Evolutionary conservation across 2,329 filamentous ascomycete genomes (phyloP).

Genomic region (Myriosclerotinia curreyana): DNA sequence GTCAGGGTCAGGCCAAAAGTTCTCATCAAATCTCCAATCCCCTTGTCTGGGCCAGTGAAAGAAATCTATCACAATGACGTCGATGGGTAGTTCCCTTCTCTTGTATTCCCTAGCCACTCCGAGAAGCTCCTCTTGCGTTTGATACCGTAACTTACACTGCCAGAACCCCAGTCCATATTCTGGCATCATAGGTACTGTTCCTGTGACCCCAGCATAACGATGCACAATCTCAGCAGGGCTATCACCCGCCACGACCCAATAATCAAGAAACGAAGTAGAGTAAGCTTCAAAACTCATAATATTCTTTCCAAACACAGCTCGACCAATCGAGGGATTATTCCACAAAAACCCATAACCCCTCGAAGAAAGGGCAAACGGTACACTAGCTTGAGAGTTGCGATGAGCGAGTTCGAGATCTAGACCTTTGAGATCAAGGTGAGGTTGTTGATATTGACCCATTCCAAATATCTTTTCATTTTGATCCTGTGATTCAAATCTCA

Average conservation of each 20-base stretch:
- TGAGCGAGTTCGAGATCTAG: conserved; percentile 62
- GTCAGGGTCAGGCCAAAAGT: conserved; percentile 62
- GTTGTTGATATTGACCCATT: conserved; percentile 68
- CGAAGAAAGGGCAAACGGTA: conserved; percentile 60
- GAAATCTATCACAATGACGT: conserved; percentile 65
- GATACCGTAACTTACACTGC: conserved; percentile 66
- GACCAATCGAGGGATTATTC: conserved; percentile 63
- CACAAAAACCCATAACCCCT: conserved; percentile 62
- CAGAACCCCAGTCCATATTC: conserved; percentile 67
- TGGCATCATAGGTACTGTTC: conserved; percentile 63
- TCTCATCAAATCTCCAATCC: conserved; percentile 64
- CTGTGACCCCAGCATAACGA: conserved; percentile 55
- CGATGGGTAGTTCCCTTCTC: conserved; percentile 53
- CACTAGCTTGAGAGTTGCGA: conserved; percentile 62
- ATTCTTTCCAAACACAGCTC: conserved; percentile 59
- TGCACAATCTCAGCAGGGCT: conserved; percentile 54
- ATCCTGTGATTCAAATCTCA: conserved; percentile 55
- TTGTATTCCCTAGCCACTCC: conserved; percentile 59
- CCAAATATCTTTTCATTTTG: conserved; percentile 60
- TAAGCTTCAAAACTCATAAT: conserved; percentile 59
- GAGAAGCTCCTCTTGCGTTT: conserved; percentile 62
- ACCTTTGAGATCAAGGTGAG: conserved; percentile 60
- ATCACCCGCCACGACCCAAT: conserved; percentile 61
- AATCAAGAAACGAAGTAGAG: conserved; percentile 57
- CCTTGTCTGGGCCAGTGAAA: conserved; percentile 67